A percentile compares a stretch with the other conserved stretches of the same genome.
Conservation (phyloP, 176 grass and related monocot genomes). For the Aechmea fasciata region DNA sequence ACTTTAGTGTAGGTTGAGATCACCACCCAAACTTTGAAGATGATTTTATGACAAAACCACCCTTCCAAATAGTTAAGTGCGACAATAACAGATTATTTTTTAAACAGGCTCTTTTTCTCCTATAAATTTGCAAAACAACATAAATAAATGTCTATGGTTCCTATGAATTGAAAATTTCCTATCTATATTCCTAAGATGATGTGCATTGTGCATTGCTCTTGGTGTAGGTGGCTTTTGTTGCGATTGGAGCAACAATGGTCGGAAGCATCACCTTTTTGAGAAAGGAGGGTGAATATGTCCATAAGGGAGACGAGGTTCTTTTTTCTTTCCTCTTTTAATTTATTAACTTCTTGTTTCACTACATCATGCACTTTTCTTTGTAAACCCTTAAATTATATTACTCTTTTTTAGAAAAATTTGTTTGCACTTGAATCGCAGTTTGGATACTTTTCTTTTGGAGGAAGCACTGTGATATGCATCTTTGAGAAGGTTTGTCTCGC, state of each 20-base stretch:
- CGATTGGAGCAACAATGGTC: constrained; percentile 97
- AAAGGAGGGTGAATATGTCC: constrained; percentile 53
- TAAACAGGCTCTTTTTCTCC: no score
- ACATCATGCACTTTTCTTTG: background rate
- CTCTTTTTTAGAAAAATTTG: no score
- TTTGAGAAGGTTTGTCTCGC: constrained; percentile 71
- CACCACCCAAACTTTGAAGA: no score
- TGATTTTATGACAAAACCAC: no score
- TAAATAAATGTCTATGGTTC: background rate
- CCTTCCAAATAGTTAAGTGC: no score
- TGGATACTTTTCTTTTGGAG: constrained; percentile 97
- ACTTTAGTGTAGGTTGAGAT: no score
- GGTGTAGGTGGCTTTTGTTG: constrained; percentile 82
- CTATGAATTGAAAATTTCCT: no score
- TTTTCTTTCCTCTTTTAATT: constrained; percentile 11
- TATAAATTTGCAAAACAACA: no score
- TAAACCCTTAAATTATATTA: background rate
- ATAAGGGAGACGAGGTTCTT: constrained; percentile 90
- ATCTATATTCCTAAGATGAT: background rate
- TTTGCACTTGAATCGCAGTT: constrained; percentile 39
- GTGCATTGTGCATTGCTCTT: constrained; percentile 7
- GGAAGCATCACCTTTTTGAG: constrained; percentile 81
- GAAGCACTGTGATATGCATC: constrained; percentile 93
- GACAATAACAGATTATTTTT: no score
- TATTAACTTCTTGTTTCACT: constrained; percentile 2